These are phyloP conservation scores for Elongisporangium prolatum DNA, from an alignment of 352 stramenopile species.

Conservation along the genomic window DNA sequence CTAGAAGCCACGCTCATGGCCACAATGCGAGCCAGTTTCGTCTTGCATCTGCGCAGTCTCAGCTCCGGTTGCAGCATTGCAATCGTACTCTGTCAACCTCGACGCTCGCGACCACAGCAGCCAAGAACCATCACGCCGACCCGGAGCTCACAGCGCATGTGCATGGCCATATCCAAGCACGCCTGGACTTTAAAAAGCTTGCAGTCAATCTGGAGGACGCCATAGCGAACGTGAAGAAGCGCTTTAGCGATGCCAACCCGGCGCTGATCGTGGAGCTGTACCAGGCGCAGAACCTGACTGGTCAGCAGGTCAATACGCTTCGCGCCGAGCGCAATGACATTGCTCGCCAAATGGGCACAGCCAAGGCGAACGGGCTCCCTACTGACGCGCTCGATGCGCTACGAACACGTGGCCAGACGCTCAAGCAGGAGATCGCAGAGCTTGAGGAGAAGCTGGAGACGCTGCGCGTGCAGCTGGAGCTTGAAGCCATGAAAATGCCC, in stretches of 20 bases:
- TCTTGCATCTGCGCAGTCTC: background rate
- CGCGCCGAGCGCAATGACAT: conserved; percentile 63
- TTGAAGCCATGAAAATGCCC: conserved; percentile 69
- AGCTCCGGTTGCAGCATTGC: background rate
- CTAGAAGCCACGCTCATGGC: background rate
- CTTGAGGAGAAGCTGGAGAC: conserved; percentile 34
- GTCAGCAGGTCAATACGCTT: conserved; percentile 50
- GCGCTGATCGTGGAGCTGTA: conserved; percentile 63
- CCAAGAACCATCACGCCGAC: conserved; percentile 11
- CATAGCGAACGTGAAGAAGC: conserved; percentile 57
- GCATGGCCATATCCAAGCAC: conserved; percentile 58
- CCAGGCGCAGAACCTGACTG: conserved; percentile 43
- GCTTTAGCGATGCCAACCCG: conserved; percentile 61
- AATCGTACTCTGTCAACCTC: background rate
- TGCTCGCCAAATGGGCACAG: conserved; percentile 52
- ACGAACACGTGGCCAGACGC: conserved; percentile 33
- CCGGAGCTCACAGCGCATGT: conserved; percentile 27
- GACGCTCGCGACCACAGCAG: conserved; percentile 21
- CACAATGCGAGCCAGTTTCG: background rate
- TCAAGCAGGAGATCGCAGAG: conserved; percentile 50
- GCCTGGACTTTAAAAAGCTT: conserved; percentile 76
- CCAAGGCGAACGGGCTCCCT: conserved; percentile 31
- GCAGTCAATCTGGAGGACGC: conserved; percentile 45
- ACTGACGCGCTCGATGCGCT: conserved; percentile 32
- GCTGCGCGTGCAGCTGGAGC: conserved; percentile 46